Conservation (phyloP, 1,139 yeast species). For the Candida freyschussii region DNA sequence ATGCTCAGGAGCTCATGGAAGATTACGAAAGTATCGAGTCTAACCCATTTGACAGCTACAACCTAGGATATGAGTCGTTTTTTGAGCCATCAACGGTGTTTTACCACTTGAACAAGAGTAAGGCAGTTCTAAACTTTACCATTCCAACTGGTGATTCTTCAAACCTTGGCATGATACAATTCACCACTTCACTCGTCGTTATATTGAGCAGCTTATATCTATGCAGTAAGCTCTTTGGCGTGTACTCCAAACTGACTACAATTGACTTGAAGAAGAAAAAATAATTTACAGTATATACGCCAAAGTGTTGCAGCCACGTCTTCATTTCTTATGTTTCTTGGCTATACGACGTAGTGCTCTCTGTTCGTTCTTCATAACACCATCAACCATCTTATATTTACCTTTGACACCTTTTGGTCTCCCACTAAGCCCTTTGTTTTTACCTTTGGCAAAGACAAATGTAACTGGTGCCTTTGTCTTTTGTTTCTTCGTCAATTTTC, state of each 20-base stretch:
- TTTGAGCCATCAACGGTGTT: slow-evolving; percentile 43
- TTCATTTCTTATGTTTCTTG: slow-evolving; percentile 62
- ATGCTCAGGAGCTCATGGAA: slow-evolving; percentile 24
- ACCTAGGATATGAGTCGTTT: slow-evolving; percentile 38
- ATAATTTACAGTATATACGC: slow-evolving; percentile 1
- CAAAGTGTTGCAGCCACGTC: not conserved
- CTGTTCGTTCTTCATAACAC: slow-evolving; percentile 94
- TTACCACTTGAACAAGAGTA: slow-evolving; percentile 26
- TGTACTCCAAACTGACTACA: not conserved
- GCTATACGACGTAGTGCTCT: slow-evolving; percentile 88
- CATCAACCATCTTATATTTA: slow-evolving; percentile 98
- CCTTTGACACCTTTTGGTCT: slow-evolving; percentile 98
- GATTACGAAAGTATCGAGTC: slow-evolving; percentile 20
- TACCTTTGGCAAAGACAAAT: slow-evolving; percentile 84
- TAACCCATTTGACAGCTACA: slow-evolving; percentile 33
- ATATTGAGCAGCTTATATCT: slow-evolving; percentile 31
- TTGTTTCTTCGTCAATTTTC: slow-evolving; percentile 72
- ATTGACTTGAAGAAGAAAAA: slow-evolving; percentile 4
- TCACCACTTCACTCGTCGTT: slow-evolving; percentile 29
- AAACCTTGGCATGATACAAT: slow-evolving; percentile 28
- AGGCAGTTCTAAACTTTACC: slow-evolving; percentile 17
- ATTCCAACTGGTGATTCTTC: slow-evolving; percentile 35
- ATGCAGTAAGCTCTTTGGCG: slow-evolving; percentile 25
- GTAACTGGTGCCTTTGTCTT: slow-evolving; percentile 78
- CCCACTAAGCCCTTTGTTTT: slow-evolving; percentile 81